Conservation (phyloP, 352 stramenopile species). For the Thalassiosira hispida region DNA sequence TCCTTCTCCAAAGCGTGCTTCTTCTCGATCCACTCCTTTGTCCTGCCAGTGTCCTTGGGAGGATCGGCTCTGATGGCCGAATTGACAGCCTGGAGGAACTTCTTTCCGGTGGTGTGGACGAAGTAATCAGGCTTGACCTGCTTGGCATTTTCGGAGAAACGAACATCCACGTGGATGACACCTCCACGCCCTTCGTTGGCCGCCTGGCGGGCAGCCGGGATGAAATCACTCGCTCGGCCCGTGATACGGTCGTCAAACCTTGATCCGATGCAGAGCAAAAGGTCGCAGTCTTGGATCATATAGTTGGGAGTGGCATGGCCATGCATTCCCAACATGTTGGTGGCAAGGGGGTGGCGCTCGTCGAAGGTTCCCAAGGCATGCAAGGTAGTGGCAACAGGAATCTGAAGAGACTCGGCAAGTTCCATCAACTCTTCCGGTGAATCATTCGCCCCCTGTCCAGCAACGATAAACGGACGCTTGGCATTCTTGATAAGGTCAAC, state of each 20-base stretch:
- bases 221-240: conserved; percentile 91
- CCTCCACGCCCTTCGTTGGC: conserved; percentile 90
- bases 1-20: conserved; percentile 90
- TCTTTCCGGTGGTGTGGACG: conserved; percentile 81
- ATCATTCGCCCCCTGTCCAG: conserved; percentile 90
- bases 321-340: conserved; percentile 98
- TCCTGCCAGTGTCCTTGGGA: conserved; percentile 55
- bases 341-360: conserved; percentile 91
- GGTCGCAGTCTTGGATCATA: conserved; percentile 93
- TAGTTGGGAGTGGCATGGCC: conserved; percentile 96
- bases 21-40: conserved; percentile 91
- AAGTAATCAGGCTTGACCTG: conserved; percentile 88
- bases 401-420: conserved; percentile 92
- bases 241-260: conserved; percentile 97
- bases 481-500: conserved; percentile 91
- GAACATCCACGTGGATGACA: conserved; percentile 96
- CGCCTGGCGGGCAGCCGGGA: conserved; percentile 91
- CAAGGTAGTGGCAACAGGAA: conserved; percentile 94
- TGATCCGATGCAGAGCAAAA: conserved; percentile 92
- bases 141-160: conserved; percentile 91
- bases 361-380: conserved; percentile 93
- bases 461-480: conserved; percentile 95
- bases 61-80: conserved; percentile 43
- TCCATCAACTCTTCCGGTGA: conserved; percentile 89
- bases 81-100: conserved; percentile 78